Evolutionary conservation across 495 filamentous ascomycete genomes (phyloP).

Genomic region (Cryomyces minteri): DNA sequence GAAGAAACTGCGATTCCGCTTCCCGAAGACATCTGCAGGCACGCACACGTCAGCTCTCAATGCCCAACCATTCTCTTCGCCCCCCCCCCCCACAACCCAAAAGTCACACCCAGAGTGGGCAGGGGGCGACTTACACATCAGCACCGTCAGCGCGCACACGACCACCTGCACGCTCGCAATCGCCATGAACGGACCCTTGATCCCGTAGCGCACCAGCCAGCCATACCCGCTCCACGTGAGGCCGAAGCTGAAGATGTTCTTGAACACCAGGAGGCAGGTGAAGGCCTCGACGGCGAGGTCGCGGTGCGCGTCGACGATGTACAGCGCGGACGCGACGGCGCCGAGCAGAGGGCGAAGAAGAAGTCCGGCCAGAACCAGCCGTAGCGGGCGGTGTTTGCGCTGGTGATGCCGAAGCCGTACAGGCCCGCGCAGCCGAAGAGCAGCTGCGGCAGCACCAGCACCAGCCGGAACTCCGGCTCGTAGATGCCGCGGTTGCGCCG

Average conservation of each 20-base stretch:
- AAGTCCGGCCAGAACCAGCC: conserved; percentile 55
- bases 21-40: conserved; percentile 55
- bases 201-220: conserved; percentile 46
- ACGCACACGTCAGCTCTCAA: neutral
- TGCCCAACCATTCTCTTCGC: neutral
- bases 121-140: conserved; percentile 48
- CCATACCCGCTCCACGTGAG: conserved; percentile 67
- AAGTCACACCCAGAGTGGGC: neutral
- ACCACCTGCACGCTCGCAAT: conserved; percentile 60
- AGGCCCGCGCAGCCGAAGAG: conserved; percentile 62
- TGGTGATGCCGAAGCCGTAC: conserved; percentile 66
- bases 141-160: conserved; percentile 52
- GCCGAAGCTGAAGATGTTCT: conserved; percentile 79
- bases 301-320: conserved; percentile 86
- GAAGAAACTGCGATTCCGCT: conserved; percentile 55
- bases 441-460: conserved; percentile 66
- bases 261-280: conserved; percentile 80
- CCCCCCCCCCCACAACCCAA: neutral
- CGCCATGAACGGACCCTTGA: conserved; percentile 46
- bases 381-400: conserved; percentile 37
- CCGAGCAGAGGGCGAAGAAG: conserved; percentile 59
- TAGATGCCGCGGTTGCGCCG: conserved; percentile 61
- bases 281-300: conserved; percentile 81
- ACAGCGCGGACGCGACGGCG: conserved; percentile 69
- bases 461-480: conserved; percentile 77